A percentile compares a stretch with the other conserved stretches of the same genome.
phyloP scores from a whole-genome alignment of 176 grass and related monocot genomes.

The Carex scoparia region DNA sequence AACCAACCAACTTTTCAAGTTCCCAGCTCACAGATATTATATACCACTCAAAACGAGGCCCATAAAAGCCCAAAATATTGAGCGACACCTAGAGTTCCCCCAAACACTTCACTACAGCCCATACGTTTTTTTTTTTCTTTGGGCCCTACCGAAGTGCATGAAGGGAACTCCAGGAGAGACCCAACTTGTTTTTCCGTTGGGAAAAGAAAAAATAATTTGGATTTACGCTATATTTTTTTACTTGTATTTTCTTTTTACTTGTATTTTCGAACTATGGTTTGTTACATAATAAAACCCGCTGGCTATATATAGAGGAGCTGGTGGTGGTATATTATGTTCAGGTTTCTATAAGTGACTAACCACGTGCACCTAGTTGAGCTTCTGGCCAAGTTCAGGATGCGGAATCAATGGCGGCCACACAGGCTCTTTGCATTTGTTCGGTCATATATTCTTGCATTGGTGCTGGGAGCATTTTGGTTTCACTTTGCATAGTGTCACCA shows the following conservation, averaged over 20 bases:
- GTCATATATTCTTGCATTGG: not conserved
- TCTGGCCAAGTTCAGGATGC: not conserved
- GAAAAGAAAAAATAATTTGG: too few relatives aligned
- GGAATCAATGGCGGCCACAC: not conserved
- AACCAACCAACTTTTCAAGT: not conserved
- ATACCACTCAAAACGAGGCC: not conserved
- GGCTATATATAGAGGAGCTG: not conserved
- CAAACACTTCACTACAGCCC: conserved; percentile 41
- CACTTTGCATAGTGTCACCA: not conserved
- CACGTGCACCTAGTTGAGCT: not conserved
- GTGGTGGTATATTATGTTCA: not conserved
- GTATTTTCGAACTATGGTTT: not conserved
- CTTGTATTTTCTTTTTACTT: not conserved
- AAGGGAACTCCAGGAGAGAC: conserved; percentile 24
- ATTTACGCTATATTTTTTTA: too few relatives aligned
- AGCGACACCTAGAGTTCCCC: conserved; percentile 29
- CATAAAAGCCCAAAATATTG: not conserved
- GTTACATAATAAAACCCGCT: not conserved
- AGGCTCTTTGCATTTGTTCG: not conserved
- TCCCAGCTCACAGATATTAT: not conserved
- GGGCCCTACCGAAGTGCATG: conserved; percentile 28
- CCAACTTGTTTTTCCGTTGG: conserved; percentile 20
- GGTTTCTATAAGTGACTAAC: not conserved
- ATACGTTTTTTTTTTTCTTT: not conserved
- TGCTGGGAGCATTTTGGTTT: not conserved